phyloP scores from a whole-genome alignment of 2,329 filamentous ascomycete genomes.

The Zasmidium angulare region DNA sequence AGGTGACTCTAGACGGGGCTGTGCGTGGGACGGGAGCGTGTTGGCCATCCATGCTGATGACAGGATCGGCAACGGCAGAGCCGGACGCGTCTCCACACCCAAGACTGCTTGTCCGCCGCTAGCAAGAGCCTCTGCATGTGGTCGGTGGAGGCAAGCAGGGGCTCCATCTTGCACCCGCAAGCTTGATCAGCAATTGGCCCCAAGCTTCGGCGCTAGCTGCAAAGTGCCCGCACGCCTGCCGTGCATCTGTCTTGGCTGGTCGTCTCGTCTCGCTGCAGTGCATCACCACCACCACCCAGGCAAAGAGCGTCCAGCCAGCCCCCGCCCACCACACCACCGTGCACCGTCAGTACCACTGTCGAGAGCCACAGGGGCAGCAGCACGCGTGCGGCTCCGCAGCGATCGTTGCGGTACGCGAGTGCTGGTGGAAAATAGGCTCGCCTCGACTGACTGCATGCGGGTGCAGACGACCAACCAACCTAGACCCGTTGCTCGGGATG shows the following conservation, averaged over 20 bases:
- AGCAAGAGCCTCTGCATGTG: background rate
- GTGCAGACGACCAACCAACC: no score
- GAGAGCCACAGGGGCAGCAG: no score
- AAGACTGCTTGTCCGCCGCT: background rate
- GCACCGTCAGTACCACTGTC: no score
- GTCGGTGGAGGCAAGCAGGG: background rate
- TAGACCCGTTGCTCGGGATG: background rate
- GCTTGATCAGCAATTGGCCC: background rate
- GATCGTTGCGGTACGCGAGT: no score
- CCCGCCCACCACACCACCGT: no score
- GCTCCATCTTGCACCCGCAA: conserved; percentile 1
- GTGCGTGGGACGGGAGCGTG: background rate
- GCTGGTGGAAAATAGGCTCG: no score
- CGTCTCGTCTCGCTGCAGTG: background rate
- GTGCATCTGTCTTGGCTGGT: no score
- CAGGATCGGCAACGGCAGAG: background rate
- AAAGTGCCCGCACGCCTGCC: no score
- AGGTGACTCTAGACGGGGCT: background rate
- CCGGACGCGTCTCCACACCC: background rate
- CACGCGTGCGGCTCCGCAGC: no score
- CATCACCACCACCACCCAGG: no score
- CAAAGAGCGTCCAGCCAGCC: no score
- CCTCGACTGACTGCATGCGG: no score
- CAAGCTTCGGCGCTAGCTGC: background rate
- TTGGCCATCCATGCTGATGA: background rate